Evolutionary conservation across 306 rosid genomes (phyloP).

Genomic region (Castanea mollissima): DNA sequence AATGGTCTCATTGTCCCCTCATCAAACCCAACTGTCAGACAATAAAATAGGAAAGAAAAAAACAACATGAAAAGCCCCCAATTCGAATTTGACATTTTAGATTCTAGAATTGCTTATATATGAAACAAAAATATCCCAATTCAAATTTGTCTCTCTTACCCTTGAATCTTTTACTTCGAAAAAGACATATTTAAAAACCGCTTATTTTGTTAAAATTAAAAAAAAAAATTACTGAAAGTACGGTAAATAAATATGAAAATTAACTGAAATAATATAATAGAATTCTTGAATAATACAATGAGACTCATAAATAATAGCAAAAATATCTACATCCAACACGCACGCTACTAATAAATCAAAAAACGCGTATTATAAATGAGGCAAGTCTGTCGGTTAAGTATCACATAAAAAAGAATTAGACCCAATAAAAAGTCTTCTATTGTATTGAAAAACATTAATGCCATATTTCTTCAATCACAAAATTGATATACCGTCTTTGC

Average conservation of each 20-base stretch:
- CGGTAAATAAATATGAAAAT: too few relatives aligned
- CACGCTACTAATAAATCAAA: neutral
- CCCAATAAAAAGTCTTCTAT: neutral
- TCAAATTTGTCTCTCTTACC: neutral
- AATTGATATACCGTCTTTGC: constrained; percentile 15
- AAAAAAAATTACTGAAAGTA: too few relatives aligned
- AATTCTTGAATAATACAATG: too few relatives aligned
- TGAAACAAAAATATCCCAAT: neutral
- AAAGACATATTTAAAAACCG: too few relatives aligned
- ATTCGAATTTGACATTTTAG: neutral
- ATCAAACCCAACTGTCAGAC: constrained; percentile 5
- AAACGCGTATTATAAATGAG: constrained; percentile 10
- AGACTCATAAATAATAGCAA: too few relatives aligned
- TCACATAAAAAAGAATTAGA: neutral
- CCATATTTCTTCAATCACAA: constrained; percentile 5
- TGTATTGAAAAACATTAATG: constrained; percentile 14
- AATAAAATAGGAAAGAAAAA: neutral
- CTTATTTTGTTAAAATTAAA: too few relatives aligned
- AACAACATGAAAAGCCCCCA: neutral
- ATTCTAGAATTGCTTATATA: constrained; percentile 28
- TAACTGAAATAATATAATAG: too few relatives aligned
- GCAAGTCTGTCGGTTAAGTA: constrained; percentile 4
- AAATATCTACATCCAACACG: too few relatives aligned
- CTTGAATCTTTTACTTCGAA: neutral
- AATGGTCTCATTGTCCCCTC: constrained; percentile 1